Percentiles rank a stretch among this genome's conserved stretches.
Evolutionary conservation across 176 grass and related monocot genomes (phyloP).

Genomic region (Ensete glaucum): DNA sequence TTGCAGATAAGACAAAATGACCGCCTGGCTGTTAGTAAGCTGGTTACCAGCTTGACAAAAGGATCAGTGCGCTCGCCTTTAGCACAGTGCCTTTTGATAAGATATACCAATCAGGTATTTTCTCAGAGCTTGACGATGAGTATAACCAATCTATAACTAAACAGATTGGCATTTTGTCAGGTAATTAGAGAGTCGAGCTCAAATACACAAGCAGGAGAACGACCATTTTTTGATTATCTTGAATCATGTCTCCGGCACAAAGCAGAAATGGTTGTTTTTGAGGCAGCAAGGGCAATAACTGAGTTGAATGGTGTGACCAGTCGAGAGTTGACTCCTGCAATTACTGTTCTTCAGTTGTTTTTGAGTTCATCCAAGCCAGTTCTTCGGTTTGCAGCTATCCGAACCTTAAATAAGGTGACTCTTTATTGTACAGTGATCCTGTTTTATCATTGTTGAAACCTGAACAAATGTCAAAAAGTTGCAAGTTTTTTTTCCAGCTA

Average conservation of each 20-base stretch:
- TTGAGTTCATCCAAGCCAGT: conserved; percentile 99
- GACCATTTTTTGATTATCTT: conserved; percentile 92
- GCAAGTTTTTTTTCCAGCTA: too few species aligned
- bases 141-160: neutral
- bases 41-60: conserved; percentile 88
- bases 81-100: conserved; percentile 89
- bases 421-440: too few species aligned
- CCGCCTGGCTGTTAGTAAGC: conserved; percentile 89
- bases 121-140: neutral
- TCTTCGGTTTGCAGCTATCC: conserved; percentile 87
- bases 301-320: conserved; percentile 92
- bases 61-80: conserved; percentile 94
- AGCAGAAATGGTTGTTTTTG: conserved; percentile 97
- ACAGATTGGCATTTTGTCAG: conserved; percentile 26
- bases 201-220: conserved; percentile 66
- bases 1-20: conserved; percentile 94
- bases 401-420: conserved; percentile 85
- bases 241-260: conserved; percentile 94
- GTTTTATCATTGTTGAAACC: too few species aligned
- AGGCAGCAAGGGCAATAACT: conserved; percentile 93
- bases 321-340: conserved; percentile 92
- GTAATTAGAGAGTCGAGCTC: conserved; percentile 75
- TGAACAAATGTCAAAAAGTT: too few species aligned
- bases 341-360: conserved; percentile 91
- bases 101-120: conserved; percentile 85